Base-by-base conservation (phyloP, 164 flowering plant genomes). In the Stephania cephalantha region DNA sequence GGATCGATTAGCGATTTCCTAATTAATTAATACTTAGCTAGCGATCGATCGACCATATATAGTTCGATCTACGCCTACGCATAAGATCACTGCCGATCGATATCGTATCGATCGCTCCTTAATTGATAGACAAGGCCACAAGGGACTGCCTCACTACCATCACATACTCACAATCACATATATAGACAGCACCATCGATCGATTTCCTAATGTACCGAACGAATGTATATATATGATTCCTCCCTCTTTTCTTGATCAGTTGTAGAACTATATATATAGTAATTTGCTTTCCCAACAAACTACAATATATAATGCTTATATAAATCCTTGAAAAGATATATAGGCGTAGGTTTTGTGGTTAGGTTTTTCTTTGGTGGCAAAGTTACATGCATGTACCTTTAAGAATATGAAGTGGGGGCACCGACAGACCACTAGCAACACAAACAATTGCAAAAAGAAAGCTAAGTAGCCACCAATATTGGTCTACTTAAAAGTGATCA, bases 61-160 rank as follows among this genome's bases (percentile, higher is more conserved):
- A 25, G 25, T 25, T 25, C 25, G 25, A 25, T 25, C 25, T 25
- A 25, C 25, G 25, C 0, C 25, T 25, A 25, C 25, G 25, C 25
- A 25, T 25, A 25, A 25, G 25, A 25, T 25, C 25, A 25, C 25
- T 25, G 25, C 25, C 25, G 25, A n/a, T n/a, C n/a, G n/a, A n/a
- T n/a, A n/a, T n/a, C n/a, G n/a, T n/a, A n/a, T 25, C 25, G 25
- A 25, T 5, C 9, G 31, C 10, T 2, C 20, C 12, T 7, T 8
- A 35, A 35, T 35, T 35, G 42, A 35, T n/a, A 20, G 53, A 17
- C n/a, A 35, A 35, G 42, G 53, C 50, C 72, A 48, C 35, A 70
- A 70, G 72, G 72, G 72, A 20, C 72, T 70, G 72, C 72, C 72
- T 70, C 72, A 70, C 72, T 70, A 70, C 72, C 72, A 70, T 6